These are phyloP conservation scores for Trametes villosa DNA, from an alignment of 768 basidiomycete genomes.

Conservation along the genomic window DNA sequence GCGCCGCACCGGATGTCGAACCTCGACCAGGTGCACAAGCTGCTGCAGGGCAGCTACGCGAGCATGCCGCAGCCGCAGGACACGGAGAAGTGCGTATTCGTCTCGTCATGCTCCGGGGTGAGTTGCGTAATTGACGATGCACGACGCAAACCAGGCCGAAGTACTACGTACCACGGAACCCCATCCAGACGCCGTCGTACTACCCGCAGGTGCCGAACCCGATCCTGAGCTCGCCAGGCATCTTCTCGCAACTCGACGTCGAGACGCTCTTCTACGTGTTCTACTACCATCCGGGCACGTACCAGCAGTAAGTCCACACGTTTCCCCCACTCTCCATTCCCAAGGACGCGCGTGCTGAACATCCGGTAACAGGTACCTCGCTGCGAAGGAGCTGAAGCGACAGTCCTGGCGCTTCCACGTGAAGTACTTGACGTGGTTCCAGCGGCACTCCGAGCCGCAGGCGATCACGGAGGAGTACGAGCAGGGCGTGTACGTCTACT, in stretches of 20 bases:
- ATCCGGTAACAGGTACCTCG: constrained; percentile 68
- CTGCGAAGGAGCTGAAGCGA: constrained; percentile 94
- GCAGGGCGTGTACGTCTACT: constrained; percentile 98
- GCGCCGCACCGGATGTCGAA: constrained; percentile 86
- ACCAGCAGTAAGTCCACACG: constrained; percentile 79
- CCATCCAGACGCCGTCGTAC: constrained; percentile 88
- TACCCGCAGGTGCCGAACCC: constrained; percentile 91
- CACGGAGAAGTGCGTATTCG: constrained; percentile 80
- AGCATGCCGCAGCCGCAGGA: constrained; percentile 92
- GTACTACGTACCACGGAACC: constrained; percentile 94
- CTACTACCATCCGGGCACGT: constrained; percentile 96
- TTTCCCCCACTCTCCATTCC: not conserved
- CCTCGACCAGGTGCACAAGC: constrained; percentile 87
- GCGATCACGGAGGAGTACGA: constrained; percentile 99
- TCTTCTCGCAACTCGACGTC: constrained; percentile 91
- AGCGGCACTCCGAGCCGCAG: constrained; percentile 95
- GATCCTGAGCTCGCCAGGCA: constrained; percentile 76
- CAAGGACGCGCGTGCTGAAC: not conserved
- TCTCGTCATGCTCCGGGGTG: not conserved
- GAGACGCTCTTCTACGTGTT: constrained; percentile 99
- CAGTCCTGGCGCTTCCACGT: constrained; percentile 99
- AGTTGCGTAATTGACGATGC: not conserved
- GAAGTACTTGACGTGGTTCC: constrained; percentile 99
- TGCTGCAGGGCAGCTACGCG: constrained; percentile 89
- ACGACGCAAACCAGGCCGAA: constrained; percentile 83